Percentiles rank a stretch among this genome's conserved stretches.
Evolutionary conservation across 805 yeast genomes (phyloP).

Genomic region (Helenozyma rhizophorensis): DNA sequence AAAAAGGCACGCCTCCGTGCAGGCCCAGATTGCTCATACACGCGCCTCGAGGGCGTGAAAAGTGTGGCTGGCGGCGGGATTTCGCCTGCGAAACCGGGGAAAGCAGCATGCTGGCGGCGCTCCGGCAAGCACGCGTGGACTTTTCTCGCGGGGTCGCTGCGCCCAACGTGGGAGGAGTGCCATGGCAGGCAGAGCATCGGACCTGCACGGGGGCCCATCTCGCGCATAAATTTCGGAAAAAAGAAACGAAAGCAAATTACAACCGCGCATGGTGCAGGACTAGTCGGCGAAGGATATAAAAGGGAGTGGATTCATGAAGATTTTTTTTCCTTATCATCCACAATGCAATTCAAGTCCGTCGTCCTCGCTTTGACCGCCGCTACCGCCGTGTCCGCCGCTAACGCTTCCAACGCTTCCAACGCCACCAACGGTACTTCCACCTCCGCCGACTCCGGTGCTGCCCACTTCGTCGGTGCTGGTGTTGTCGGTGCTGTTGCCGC

Average conservation of each 20-base stretch:
- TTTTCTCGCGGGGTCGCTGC: no score
- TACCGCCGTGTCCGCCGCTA: slow-evolving; percentile 35
- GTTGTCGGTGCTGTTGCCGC: slow-evolving; percentile 26
- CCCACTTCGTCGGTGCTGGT: slow-evolving; percentile 32
- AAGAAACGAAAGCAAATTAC: slow-evolving; percentile 1
- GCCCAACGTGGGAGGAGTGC: no score
- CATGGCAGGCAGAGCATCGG: no score
- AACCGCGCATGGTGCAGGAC: slow-evolving; percentile 7
- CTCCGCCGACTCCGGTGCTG: slow-evolving; percentile 27
- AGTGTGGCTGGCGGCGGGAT: no score
- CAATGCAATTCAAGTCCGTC: slow-evolving; percentile 39
- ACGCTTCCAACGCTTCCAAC: slow-evolving; percentile 21
- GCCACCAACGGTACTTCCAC: slow-evolving; percentile 16
- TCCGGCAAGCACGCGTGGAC: no score
- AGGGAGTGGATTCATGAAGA: neutral
- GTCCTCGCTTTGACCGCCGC: slow-evolving; percentile 36
- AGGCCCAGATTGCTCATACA: no score
- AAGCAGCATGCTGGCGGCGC: no score
- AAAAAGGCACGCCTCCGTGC: no score
- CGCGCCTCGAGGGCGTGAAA: no score
- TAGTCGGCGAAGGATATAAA: slow-evolving; percentile 5
- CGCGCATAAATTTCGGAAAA: neutral
- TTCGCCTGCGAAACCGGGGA: no score
- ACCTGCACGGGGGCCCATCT: no score
- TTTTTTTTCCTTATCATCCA: neutral